Percentiles rank a stretch among this genome's conserved stretches.
These are phyloP conservation scores for Ogataea nakhonphanomensis DNA, from an alignment of 805 yeast species.

Conservation along the genomic window DNA sequence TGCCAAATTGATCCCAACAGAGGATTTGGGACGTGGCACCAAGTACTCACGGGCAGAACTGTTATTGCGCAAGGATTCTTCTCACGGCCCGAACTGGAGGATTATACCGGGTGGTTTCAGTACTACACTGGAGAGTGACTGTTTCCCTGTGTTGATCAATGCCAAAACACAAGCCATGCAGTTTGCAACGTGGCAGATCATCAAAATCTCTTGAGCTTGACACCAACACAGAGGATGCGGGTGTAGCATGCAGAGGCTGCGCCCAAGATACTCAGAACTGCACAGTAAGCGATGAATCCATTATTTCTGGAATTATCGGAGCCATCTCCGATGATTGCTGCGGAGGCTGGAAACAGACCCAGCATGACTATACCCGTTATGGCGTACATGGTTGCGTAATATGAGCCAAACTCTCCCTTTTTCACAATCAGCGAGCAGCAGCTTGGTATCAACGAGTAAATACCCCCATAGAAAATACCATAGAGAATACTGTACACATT, in stretches of 20 bases:
- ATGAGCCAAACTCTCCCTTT: conserved; percentile 56
- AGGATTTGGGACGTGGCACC: neutral
- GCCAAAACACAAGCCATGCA: neutral
- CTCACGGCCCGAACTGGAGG: conserved; percentile 4
- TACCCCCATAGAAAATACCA: conserved; percentile 56
- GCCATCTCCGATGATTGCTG: conserved; percentile 15
- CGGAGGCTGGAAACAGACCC: conserved; percentile 40
- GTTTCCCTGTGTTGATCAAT: neutral
- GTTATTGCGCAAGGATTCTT: neutral
- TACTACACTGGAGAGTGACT: neutral
- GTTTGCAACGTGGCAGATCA: conserved; percentile 1
- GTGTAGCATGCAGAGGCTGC: conserved; percentile 4
- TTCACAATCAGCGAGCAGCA: conserved; percentile 56
- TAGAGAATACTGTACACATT: conserved; percentile 48
- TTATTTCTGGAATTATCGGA: conserved; percentile 3
- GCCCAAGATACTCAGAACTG: conserved; percentile 10
- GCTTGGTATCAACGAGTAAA: conserved; percentile 55
- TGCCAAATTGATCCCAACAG: conserved; percentile 4
- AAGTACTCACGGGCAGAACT: conserved; percentile 3
- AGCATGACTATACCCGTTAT: conserved; percentile 35
- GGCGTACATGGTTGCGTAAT: conserved; percentile 60
- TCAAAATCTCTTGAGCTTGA: conserved; percentile 3
- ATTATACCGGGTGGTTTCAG: neutral
- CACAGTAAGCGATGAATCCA: conserved; percentile 13
- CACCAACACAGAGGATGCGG: conserved; percentile 6